Percentiles rank a stretch among this genome's conserved stretches.
These are phyloP conservation scores for Gnaphalium uliginosum DNA, from an alignment of 129 eudicot species.

Conservation along the genomic window DNA sequence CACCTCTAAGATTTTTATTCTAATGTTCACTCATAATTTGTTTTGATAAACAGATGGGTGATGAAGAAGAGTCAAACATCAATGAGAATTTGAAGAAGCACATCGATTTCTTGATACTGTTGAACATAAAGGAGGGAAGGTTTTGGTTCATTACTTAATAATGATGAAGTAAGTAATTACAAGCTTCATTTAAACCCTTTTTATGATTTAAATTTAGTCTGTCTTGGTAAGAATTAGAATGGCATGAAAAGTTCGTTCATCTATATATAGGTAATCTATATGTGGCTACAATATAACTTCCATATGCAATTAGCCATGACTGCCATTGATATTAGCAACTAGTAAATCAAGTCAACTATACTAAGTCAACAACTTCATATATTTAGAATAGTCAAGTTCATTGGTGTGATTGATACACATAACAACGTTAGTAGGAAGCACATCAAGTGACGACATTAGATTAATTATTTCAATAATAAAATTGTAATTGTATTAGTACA, in stretches of 20 bases:
- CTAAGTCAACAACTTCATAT: too few relatives aligned
- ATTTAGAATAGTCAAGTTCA: not conserved
- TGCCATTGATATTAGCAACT: too few relatives aligned
- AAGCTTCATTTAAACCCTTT: not conserved
- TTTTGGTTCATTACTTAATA: slow-evolving; percentile 93
- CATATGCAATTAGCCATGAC: too few relatives aligned
- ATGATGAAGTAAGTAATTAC: slow-evolving; percentile 65
- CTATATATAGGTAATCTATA: not conserved
- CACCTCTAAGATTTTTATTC: not conserved
- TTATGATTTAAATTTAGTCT: not conserved
- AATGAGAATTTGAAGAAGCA: slow-evolving; percentile 69
- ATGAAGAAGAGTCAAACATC: slow-evolving; percentile 77
- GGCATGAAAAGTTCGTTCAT: not conserved
- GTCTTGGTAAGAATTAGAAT: not conserved
- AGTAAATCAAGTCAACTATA: too few relatives aligned
- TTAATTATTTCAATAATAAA: too few relatives aligned
- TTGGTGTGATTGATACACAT: not conserved
- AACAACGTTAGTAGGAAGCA: not conserved
- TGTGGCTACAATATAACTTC: not conserved
- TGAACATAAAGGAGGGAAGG: slow-evolving; percentile 81
- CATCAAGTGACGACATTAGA: not conserved
- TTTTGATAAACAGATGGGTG: slow-evolving; percentile 58
- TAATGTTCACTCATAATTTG: slow-evolving; percentile 12
- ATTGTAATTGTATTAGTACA: too few relatives aligned
- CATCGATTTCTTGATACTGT: slow-evolving; percentile 71